Conservation (phyloP, 2,329 filamentous ascomycete species). For the Coniella vitis region DNA sequence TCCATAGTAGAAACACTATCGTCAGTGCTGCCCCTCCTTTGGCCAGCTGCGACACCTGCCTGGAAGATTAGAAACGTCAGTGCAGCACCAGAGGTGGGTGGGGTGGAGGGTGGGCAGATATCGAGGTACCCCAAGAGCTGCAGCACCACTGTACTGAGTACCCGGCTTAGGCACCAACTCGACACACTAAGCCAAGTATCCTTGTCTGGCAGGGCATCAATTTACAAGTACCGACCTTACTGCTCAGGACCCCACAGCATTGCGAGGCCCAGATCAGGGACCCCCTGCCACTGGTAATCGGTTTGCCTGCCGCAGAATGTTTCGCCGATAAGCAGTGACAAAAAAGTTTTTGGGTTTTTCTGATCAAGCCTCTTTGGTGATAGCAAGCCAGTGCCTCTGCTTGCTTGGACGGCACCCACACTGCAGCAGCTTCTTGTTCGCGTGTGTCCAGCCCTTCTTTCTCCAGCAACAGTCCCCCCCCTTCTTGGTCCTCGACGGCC, state of each 20-base stretch:
- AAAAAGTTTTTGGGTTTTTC: slow-evolving; percentile 18
- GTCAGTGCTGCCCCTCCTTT: slow-evolving; percentile 2
- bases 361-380: not conserved
- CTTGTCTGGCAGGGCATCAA: too few species aligned
- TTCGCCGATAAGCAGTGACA: slow-evolving; percentile 1
- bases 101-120: not conserved
- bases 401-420: not conserved
- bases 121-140: not conserved
- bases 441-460: not conserved
- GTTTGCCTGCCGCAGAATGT: not conserved
- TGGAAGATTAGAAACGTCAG: slow-evolving; percentile 1
- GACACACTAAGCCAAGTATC: too few species aligned
- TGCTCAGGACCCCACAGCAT: too few species aligned
- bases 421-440: slow-evolving; percentile 2
- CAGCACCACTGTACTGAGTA: too few species aligned
- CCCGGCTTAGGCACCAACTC: too few species aligned
- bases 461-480: slow-evolving; percentile 1
- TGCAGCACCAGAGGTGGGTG: not conserved
- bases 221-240: too few species aligned
- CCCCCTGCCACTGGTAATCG: not conserved
- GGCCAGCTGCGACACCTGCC: not conserved
- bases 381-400: not conserved
- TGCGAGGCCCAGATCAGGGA: too few species aligned
- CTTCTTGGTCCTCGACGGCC: slow-evolving; percentile 5
- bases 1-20: not conserved